These are phyloP conservation scores for Phoma sp. DNA, from an alignment of 2,329 filamentous ascomycete species.

Conservation along the genomic window DNA sequence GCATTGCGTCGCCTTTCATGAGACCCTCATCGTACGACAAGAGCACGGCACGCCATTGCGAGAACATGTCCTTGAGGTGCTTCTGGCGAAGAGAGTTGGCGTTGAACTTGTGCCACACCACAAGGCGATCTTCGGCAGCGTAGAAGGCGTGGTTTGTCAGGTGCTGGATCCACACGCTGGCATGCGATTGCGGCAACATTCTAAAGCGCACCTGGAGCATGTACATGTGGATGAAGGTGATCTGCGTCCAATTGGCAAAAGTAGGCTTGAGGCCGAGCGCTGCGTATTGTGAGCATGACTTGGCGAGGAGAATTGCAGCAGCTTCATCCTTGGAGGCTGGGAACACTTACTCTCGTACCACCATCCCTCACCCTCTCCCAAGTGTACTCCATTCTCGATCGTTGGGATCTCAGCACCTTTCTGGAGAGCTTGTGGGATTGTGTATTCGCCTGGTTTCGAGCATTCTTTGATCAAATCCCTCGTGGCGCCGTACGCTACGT, in stretches of 20 bases:
- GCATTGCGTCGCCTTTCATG: slow-evolving; percentile 75
- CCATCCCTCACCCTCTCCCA: slow-evolving; percentile 75
- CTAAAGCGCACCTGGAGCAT: slow-evolving; percentile 83
- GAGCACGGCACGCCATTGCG: slow-evolving; percentile 88
- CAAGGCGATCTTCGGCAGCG: slow-evolving; percentile 84
- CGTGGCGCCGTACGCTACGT: slow-evolving; percentile 80
- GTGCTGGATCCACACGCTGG: slow-evolving; percentile 83
- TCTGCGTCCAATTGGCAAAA: slow-evolving; percentile 94
- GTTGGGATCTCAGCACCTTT: slow-evolving; percentile 72
- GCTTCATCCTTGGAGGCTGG: not conserved
- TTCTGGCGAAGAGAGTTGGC: slow-evolving; percentile 63
- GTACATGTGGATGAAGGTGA: slow-evolving; percentile 97
- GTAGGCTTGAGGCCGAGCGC: slow-evolving; percentile 81
- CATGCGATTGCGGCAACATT: slow-evolving; percentile 72
- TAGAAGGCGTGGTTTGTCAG: slow-evolving; percentile 95
- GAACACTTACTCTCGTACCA: slow-evolving; percentile 77
- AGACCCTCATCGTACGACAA: slow-evolving; percentile 85
- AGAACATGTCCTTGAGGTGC: slow-evolving; percentile 83
- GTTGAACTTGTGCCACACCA: slow-evolving; percentile 73
- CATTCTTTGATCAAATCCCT: slow-evolving; percentile 80
- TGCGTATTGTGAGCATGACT: slow-evolving; percentile 47
- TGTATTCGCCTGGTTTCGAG: slow-evolving; percentile 75
- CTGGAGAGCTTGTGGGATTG: slow-evolving; percentile 70
- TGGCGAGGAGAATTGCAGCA: not conserved
- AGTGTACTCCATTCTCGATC: slow-evolving; percentile 79